A percentile compares a stretch with the other conserved stretches of the same genome.
These are phyloP conservation scores for Actinomortierella ambigua DNA, from an alignment of 371 early-diverging fungal species.

Conservation along the genomic window DNA sequence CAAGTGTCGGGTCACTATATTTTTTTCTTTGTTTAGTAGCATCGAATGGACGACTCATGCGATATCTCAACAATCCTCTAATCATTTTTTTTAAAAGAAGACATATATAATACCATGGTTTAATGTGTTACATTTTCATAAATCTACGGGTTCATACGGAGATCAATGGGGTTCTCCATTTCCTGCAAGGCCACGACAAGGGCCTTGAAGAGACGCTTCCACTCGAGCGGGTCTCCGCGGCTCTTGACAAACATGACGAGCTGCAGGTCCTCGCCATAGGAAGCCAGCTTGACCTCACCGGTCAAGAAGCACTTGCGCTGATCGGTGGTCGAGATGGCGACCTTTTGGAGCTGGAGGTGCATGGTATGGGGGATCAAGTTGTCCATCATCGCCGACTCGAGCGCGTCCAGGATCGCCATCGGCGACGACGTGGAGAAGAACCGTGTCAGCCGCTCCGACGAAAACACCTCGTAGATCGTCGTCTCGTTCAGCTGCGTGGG, in stretches of 20 bases:
- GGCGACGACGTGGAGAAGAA: constrained; percentile 49
- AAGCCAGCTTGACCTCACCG: constrained; percentile 58
- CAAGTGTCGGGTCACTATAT: too few species aligned
- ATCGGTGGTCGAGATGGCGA: constrained; percentile 62
- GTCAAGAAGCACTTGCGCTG: constrained; percentile 60
- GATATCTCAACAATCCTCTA: not conserved
- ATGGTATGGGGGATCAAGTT: constrained; percentile 58
- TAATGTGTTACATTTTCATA: too few species aligned
- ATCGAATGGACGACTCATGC: too few species aligned
- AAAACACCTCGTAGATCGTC: constrained; percentile 52
- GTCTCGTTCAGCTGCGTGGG: constrained; percentile 42
- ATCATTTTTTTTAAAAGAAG: not conserved
- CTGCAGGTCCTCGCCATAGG: constrained; percentile 37
- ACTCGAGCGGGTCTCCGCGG: constrained; percentile 55
- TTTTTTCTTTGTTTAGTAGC: too few species aligned
- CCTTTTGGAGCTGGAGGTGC: constrained; percentile 46
- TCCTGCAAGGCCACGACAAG: constrained; percentile 32
- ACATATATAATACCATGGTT: not conserved
- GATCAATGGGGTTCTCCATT: constrained; percentile 28
- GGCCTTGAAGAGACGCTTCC: constrained; percentile 54
- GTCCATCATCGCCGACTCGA: constrained; percentile 46
- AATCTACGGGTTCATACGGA: constrained; percentile 44
- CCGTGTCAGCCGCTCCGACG: constrained; percentile 55
- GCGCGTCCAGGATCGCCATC: constrained; percentile 38
- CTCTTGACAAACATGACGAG: constrained; percentile 61